phyloP scores from a whole-genome alignment of 2,329 filamentous ascomycete species.

The Aureobasidium sp. region DNA sequence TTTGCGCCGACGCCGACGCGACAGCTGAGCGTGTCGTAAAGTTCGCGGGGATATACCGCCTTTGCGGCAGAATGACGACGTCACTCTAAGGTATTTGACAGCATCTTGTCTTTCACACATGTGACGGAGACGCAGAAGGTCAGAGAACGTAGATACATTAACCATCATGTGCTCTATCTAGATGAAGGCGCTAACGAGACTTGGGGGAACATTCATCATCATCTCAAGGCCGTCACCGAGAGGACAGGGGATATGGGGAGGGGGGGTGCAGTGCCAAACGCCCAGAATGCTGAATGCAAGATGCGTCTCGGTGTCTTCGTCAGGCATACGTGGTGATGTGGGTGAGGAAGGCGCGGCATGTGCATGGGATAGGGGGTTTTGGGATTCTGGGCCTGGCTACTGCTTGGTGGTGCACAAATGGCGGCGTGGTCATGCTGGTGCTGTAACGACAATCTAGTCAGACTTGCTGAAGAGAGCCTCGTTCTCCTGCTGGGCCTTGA shows the following conservation, averaged over 20 bases:
- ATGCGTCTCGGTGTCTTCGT: slow-evolving; percentile 7
- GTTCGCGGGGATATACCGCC: slow-evolving; percentile 4
- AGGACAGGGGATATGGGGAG: slow-evolving; percentile 2
- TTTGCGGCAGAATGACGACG: background rate
- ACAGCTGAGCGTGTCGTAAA: background rate
- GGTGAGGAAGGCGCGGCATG: slow-evolving; percentile 4
- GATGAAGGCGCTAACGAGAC: slow-evolving; percentile 3
- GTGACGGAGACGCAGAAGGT: background rate
- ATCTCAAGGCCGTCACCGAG: slow-evolving; percentile 9
- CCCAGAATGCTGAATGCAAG: slow-evolving; percentile 17
- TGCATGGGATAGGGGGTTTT: background rate
- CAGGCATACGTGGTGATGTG: background rate
- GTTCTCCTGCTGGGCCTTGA: slow-evolving; percentile 95
- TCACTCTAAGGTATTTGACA: background rate
- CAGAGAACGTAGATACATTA: slow-evolving; percentile 13
- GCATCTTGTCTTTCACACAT: background rate
- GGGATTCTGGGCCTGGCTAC: slow-evolving; percentile 9
- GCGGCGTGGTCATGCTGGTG: background rate
- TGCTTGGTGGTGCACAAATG: slow-evolving; percentile 6
- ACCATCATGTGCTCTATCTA: slow-evolving; percentile 14
- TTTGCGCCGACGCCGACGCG: slow-evolving; percentile 6
- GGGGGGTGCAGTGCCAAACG: slow-evolving; percentile 15
- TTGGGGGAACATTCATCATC: slow-evolving; percentile 6
- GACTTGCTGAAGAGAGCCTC: slow-evolving; percentile 63
- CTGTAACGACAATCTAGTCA: slow-evolving; percentile 3